phyloP scores from a whole-genome alignment of 148 eudicot species.

The Nepenthes mirabilis region DNA sequence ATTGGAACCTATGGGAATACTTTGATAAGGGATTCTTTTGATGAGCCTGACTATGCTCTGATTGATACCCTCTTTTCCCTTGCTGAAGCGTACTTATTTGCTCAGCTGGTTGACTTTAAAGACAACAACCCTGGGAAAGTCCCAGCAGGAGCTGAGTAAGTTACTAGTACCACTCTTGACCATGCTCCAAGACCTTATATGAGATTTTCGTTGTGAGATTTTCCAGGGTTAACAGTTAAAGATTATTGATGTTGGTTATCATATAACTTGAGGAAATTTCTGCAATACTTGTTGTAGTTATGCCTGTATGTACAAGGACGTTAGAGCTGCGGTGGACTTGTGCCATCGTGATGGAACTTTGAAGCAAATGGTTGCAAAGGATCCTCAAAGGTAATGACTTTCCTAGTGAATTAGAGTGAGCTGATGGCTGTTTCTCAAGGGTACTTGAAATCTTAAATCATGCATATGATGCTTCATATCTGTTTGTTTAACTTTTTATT shows the following conservation, averaged over 20 bases:
- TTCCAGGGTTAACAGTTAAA: neutral
- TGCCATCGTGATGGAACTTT: slow-evolving; percentile 99
- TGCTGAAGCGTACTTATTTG: slow-evolving; percentile 96
- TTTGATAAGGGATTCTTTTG: slow-evolving; percentile 80
- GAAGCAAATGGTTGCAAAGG: slow-evolving; percentile 92
- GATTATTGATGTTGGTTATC: neutral
- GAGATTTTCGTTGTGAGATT: neutral
- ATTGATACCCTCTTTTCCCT: slow-evolving; percentile 93
- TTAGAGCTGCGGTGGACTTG: slow-evolving; percentile 94
- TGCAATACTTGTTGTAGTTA: slow-evolving; percentile 43
- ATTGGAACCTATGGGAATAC: slow-evolving; percentile 68
- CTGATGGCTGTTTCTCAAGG: too few relatives aligned
- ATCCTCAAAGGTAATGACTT: slow-evolving; percentile 60
- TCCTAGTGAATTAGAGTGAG: too few relatives aligned
- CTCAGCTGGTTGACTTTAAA: slow-evolving; percentile 90
- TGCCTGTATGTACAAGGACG: slow-evolving; percentile 83
- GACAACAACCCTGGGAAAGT: slow-evolving; percentile 77
- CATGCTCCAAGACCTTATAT: neutral
- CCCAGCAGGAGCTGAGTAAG: slow-evolving; percentile 74
- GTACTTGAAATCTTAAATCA: too few relatives aligned
- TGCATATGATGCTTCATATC: too few relatives aligned
- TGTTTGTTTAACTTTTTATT: too few relatives aligned
- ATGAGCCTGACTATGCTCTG: slow-evolving; percentile 94
- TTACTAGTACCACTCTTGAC: neutral
- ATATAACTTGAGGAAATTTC: neutral